These are phyloP conservation scores for Microdochium trichocladiopsis DNA, from an alignment of 2,329 filamentous ascomycete genomes.

Conservation along the genomic window DNA sequence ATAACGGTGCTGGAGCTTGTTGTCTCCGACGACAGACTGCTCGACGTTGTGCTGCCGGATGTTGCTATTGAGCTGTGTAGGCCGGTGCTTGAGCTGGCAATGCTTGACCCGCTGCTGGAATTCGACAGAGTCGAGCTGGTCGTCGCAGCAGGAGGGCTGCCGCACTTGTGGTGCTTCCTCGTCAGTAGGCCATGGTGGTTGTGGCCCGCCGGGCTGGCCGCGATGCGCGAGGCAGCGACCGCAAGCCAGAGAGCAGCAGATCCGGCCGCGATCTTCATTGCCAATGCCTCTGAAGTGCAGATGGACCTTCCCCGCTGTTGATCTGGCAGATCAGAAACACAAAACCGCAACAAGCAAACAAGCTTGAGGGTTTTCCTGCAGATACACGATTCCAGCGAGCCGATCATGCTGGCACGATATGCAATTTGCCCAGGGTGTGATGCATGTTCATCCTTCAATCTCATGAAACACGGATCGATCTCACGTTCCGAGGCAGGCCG, in stretches of 20 bases:
- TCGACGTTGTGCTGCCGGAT: not conserved
- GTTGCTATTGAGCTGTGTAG: not conserved
- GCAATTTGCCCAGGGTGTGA: too few species aligned
- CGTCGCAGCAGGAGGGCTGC: not conserved
- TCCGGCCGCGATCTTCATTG: not conserved
- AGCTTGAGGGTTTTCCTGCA: too few species aligned
- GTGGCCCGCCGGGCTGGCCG: not conserved
- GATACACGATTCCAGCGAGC: too few species aligned
- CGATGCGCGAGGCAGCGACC: not conserved
- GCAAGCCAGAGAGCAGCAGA: not conserved
- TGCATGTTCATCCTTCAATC: too few species aligned
- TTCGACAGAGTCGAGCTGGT: not conserved
- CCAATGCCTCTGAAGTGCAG: not conserved
- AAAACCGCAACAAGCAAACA: too few species aligned
- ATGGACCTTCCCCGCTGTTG: too few species aligned
- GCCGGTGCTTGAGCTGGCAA: not conserved
- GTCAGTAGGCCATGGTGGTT: not conserved
- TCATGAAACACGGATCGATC: too few species aligned
- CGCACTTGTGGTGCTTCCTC: not conserved
- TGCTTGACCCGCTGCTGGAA: too few species aligned
- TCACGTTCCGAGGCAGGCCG: too few species aligned
- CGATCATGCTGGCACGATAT: too few species aligned
- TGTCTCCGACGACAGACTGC: not conserved
- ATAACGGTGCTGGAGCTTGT: not conserved
- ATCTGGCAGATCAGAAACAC: too few species aligned